phyloP scores from a whole-genome alignment of 2,329 filamentous ascomycete species.

The Fusarium denticulatum region DNA sequence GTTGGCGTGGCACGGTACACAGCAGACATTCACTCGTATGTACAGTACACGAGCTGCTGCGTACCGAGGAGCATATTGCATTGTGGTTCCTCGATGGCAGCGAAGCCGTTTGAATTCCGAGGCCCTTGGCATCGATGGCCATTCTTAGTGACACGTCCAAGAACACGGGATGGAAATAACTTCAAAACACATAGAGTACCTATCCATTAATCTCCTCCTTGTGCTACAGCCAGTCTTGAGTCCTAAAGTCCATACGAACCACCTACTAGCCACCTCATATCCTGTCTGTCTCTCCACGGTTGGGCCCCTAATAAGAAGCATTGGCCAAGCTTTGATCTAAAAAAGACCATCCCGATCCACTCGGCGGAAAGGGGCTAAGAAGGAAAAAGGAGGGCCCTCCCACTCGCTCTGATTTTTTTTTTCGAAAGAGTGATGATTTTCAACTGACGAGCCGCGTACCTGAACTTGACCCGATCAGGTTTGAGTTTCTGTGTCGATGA shows the following conservation, averaged over 20 bases:
- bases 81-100: neutral
- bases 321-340: slow-evolving; percentile 41
- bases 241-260: slow-evolving; percentile 6
- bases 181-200: neutral
- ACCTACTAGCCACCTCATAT: neutral
- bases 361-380: slow-evolving; percentile 4
- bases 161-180: slow-evolving; percentile 8
- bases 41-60: slow-evolving; percentile 9
- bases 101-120: neutral
- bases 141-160: neutral
- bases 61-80: neutral
- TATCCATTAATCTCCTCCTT: slow-evolving; percentile 2
- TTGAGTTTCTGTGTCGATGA: slow-evolving; percentile 26
- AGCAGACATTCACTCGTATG: slow-evolving; percentile 3
- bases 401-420: slow-evolving; percentile 1
- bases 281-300: slow-evolving; percentile 8
- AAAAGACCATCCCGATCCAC: slow-evolving; percentile 28
- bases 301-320: slow-evolving; percentile 30
- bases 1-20: slow-evolving; percentile 21
- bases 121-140: neutral
- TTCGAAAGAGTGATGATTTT: slow-evolving; percentile 29
- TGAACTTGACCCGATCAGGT: slow-evolving; percentile 38
- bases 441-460: slow-evolving; percentile 28
- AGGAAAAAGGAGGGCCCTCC: slow-evolving; percentile 7
- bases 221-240: neutral